Conservation (phyloP, 305 asterid genomes). For the Plantago rigida region DNA sequence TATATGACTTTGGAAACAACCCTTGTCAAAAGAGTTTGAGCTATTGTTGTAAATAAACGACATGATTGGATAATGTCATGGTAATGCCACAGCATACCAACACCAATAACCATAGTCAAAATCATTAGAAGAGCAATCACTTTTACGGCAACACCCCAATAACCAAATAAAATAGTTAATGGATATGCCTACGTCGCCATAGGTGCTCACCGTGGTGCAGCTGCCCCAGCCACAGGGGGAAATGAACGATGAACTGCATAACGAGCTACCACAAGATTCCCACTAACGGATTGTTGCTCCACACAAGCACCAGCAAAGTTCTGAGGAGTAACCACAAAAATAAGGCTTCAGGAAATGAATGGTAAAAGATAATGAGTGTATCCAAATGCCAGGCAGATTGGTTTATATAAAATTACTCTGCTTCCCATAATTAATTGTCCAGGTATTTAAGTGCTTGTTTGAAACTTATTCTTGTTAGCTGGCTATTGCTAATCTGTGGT, state of each 20-base stretch:
- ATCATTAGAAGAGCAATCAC: neutral
- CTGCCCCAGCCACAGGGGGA: conserved; percentile 34
- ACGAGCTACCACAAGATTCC: conserved; percentile 33
- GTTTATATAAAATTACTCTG: conserved; percentile 27
- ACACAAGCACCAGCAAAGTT: conserved; percentile 29
- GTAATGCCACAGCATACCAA: neutral
- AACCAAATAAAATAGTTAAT: no score
- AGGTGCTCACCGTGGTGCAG: conserved; percentile 39
- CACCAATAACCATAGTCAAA: neutral
- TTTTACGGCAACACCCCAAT: no score
- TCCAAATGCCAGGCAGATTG: conserved; percentile 26
- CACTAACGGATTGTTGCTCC: conserved; percentile 44
- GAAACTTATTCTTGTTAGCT: neutral
- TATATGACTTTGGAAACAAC: neutral
- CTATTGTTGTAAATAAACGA: neutral
- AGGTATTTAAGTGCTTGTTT: conserved; percentile 4
- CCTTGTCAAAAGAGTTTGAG: neutral
- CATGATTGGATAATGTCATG: no score
- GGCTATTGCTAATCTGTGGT: no score
- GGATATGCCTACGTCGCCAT: neutral
- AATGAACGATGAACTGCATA: conserved; percentile 28
- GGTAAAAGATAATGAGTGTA: conserved; percentile 31
- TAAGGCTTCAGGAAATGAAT: conserved; percentile 21
- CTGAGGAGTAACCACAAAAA: conserved; percentile 27
- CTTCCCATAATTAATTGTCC: conserved; percentile 22